These are phyloP conservation scores for Daedaleopsis nitida DNA, from an alignment of 768 basidiomycete genomes.

Conservation along the genomic window DNA sequence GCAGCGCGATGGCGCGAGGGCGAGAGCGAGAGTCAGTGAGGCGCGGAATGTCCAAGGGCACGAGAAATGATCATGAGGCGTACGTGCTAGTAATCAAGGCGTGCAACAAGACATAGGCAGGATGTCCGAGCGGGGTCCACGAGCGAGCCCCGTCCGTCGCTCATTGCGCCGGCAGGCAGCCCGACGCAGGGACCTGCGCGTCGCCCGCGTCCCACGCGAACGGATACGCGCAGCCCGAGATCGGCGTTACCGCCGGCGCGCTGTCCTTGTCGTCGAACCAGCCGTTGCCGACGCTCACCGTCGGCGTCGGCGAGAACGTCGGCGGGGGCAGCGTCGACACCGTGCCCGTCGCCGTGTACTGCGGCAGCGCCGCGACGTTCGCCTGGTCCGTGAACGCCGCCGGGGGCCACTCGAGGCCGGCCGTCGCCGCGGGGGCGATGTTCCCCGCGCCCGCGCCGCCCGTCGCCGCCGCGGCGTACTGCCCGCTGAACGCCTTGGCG, in stretches of 20 bases:
- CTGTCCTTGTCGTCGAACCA: slow-evolving; percentile 57
- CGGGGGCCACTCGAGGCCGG: slow-evolving; percentile 56
- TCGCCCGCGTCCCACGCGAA: slow-evolving; percentile 57
- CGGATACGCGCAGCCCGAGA: slow-evolving; percentile 65
- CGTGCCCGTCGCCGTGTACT: slow-evolving; percentile 62
- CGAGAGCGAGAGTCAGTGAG: too few species aligned
- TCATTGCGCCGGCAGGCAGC: slow-evolving; percentile 20
- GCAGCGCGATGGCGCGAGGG: too few species aligned
- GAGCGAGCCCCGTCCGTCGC: too few species aligned
- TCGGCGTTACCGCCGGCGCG: slow-evolving; percentile 51
- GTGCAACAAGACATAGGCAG: too few species aligned
- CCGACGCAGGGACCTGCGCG: slow-evolving; percentile 19
- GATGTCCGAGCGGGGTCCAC: too few species aligned
- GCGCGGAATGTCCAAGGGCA: too few species aligned
- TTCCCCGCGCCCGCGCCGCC: slow-evolving; percentile 58
- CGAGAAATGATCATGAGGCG: too few species aligned
- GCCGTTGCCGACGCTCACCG: slow-evolving; percentile 50
- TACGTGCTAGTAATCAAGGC: too few species aligned
- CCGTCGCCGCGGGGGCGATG: slow-evolving; percentile 42
- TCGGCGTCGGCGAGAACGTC: slow-evolving; percentile 42
- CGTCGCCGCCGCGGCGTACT: slow-evolving; percentile 61
- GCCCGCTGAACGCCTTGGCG: slow-evolving; percentile 49
- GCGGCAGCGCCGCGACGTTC: slow-evolving; percentile 48
- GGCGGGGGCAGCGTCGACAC: slow-evolving; percentile 56
- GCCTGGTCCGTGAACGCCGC: slow-evolving; percentile 45